Percentiles rank a stretch among this genome's conserved stretches.
phyloP scores from a whole-genome alignment of 129 eudicot species.

The Logfia minima region DNA sequence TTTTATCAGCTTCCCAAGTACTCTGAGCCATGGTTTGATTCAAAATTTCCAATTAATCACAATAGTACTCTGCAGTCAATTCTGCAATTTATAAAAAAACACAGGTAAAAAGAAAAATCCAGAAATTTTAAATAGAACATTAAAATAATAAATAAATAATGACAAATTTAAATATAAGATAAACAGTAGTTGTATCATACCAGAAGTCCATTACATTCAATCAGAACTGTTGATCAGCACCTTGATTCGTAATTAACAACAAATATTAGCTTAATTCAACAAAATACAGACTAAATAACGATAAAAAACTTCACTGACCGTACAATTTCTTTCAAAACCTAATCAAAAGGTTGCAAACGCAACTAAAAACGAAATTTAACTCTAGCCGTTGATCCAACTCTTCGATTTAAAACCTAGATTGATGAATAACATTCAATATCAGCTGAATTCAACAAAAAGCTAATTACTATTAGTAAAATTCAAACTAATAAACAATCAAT shows the following conservation, averaged over 20 bases:
- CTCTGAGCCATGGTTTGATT: conserved; percentile 76
- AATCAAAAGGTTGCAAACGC: too few species aligned
- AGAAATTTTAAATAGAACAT: neutral
- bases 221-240: conserved; percentile 38
- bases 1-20: conserved; percentile 99
- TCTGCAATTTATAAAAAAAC: conserved; percentile 20
- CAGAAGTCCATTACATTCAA: conserved; percentile 30
- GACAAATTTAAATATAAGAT: neutral
- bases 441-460: neutral
- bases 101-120: neutral
- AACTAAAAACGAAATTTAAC: conserved; percentile 2
- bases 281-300: neutral
- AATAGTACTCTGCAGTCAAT: conserved; percentile 22
- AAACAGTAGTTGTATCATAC: conserved; percentile 20
- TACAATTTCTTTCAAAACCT: neutral
- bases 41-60: conserved; percentile 12
- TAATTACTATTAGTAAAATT: neutral
- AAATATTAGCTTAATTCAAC: conserved; percentile 15
- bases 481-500: neutral
- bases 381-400: conserved; percentile 2
- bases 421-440: conserved; percentile 13
- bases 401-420: conserved; percentile 12
- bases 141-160: neutral
- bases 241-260: conserved; percentile 20
- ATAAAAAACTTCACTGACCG: conserved; percentile 4